Evolutionary conservation across 1,284 basidiomycete species (phyloP).

Genomic region (Blastosporella zonata): DNA sequence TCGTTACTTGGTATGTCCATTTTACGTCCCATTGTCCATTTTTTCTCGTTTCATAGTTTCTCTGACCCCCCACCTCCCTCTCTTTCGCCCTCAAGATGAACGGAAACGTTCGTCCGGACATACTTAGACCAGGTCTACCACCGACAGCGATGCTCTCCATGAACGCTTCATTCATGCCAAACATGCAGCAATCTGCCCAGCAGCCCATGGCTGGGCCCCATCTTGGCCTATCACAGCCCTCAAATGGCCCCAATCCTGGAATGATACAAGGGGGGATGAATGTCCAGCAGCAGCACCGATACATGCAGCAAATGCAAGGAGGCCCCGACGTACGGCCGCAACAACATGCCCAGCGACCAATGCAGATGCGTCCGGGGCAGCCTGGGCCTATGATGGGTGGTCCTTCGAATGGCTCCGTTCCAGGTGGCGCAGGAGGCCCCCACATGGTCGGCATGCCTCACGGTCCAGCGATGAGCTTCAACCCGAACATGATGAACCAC

Average conservation of each 20-base stretch:
- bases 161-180: constrained; percentile 36
- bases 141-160: constrained; percentile 39
- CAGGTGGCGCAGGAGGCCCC: constrained; percentile 19
- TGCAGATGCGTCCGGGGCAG: constrained; percentile 25
- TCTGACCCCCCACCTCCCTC: constrained; percentile 7
- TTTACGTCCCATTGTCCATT: constrained; percentile 15
- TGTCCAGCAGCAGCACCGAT: constrained; percentile 25
- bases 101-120: constrained; percentile 41
- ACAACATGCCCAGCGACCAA: too few relatives aligned
- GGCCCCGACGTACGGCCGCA: constrained; percentile 16
- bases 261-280: constrained; percentile 35
- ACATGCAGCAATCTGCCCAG: constrained; percentile 35
- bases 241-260: constrained; percentile 34
- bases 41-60: constrained; percentile 10
- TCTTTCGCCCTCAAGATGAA: constrained; percentile 27
- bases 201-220: constrained; percentile 31
- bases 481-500: constrained; percentile 14
- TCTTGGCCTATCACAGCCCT: constrained; percentile 39
- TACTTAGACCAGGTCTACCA: constrained; percentile 44
- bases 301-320: constrained; percentile 28
- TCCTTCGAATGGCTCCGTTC: constrained; percentile 10
- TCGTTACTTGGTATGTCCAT: constrained; percentile 17
- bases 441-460: constrained; percentile 33
- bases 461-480: constrained; percentile 15
- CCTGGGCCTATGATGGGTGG: constrained; percentile 36